Evolutionary conservation across 306 rosid genomes (phyloP).

Genomic region (Vigna reflexopilosa): DNA sequence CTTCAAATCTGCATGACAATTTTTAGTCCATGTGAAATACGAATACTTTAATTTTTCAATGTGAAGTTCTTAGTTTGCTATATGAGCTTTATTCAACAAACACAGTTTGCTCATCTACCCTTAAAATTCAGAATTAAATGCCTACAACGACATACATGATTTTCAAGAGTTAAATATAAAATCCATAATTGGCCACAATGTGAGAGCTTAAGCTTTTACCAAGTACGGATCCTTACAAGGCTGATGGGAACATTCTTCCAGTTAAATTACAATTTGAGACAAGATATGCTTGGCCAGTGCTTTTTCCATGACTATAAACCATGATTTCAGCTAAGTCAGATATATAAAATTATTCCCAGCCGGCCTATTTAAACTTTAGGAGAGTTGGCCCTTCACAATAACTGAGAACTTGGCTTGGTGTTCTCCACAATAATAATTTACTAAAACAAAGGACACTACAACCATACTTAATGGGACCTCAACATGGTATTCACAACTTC

Average conservation of each 20-base stretch:
- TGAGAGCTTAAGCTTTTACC: constrained; percentile 33
- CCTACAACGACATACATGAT: constrained; percentile 18
- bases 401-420: not conserved
- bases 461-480: not conserved
- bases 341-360: constrained; percentile 8
- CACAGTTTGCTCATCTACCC: not conserved
- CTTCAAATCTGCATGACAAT: constrained; percentile 71
- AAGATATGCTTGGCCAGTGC: not conserved
- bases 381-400: not conserved
- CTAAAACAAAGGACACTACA: not conserved
- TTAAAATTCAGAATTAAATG: constrained; percentile 17
- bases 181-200: not conserved
- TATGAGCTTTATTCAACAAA: constrained; percentile 17
- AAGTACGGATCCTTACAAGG: constrained; percentile 13
- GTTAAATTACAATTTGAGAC: constrained; percentile 29
- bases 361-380: not conserved
- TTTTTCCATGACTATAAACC: constrained; percentile 14
- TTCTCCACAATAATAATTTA: not conserved
- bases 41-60: constrained; percentile 20
- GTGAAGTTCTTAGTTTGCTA: constrained; percentile 20
- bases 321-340: not conserved
- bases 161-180: constrained; percentile 6
- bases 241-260: not conserved
- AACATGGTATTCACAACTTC: constrained; percentile 2
- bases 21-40: constrained; percentile 18